Evolutionary conservation across 73 alveolate genomes (phyloP).

Genomic region (Paramecium primaurelia): DNA sequence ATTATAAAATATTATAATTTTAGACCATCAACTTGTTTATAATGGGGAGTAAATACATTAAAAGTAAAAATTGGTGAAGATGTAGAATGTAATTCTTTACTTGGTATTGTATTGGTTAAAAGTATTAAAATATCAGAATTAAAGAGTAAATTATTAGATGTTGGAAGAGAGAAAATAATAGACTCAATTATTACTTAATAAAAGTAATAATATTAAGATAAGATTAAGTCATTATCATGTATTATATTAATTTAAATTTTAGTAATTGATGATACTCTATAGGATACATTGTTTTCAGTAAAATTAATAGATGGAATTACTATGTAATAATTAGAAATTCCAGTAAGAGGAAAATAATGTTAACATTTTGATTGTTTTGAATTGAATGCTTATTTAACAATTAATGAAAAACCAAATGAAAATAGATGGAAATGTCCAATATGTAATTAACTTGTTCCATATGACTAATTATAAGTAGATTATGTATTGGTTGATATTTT

Average conservation of each 20-base stretch:
- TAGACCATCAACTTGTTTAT: slow-evolving; percentile 2
- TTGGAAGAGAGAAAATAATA: background rate
- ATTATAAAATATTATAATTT: background rate
- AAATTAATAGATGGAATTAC: slow-evolving; percentile 35
- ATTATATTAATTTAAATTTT: background rate
- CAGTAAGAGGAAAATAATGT: background rate
- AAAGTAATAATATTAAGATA: background rate
- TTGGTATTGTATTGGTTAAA: background rate
- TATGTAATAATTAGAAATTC: background rate
- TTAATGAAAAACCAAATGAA: background rate
- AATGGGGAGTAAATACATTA: background rate
- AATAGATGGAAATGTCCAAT: slow-evolving; percentile 22
- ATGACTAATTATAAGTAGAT: background rate
- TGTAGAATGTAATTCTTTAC: background rate
- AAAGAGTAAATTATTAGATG: background rate
- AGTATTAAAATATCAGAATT: background rate
- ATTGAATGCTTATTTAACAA: background rate
- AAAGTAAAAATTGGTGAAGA: background rate
- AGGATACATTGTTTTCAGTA: background rate
- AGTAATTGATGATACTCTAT: background rate
- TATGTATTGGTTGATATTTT: background rate
- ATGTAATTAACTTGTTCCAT: background rate
- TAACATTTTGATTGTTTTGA: slow-evolving; percentile 26
- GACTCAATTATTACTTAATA: background rate
- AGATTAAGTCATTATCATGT: background rate